Evolutionary conservation across 352 stramenopile species (phyloP), one percentile per base, ranked within the genome.

Genomic region (Pelagophyceae sp.): DNA sequence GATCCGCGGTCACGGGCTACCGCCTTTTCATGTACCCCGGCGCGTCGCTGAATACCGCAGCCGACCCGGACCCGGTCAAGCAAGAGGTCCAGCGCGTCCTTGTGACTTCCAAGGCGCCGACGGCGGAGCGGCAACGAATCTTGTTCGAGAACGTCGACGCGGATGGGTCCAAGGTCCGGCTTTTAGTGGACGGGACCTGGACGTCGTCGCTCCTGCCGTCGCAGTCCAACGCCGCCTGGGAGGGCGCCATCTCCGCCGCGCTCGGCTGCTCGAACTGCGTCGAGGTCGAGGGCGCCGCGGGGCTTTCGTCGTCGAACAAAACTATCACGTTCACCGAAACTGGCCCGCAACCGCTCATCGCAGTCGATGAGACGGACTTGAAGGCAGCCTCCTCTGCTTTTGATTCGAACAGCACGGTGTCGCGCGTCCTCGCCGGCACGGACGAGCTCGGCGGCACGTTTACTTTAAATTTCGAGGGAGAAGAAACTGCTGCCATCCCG

Each of bases 1-100:
- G 86, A 20, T 85, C 82, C 75, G 81, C 84, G 32, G 81, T 89
- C 37, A 91, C 95, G 6, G 93, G 92, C 0, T 98, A 97, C 86
- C 92, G 91, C 63, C 65, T 98, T 20, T 98, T 95, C 87, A 84
- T 95, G 76, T 98, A 97, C 88, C 51, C 83, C 63, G 80, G 76
- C 29, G 81, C 83, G 15, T 75, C 72, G 20, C 64, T 85, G 20
- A 89, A 88, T 69, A 83, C 83, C 38, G 78, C 86, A 5, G 82
- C 80, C 0, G 82, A 90, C 67, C 82, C 83, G 17, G 82, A 92
- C 63, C 83, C 85, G 27, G 88, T 92, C 27, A 84, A 84, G 51
- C 77, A 87, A 72, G 93, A 97, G 72, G 88, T 97, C 27, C 94
- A 98, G 84, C 83, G 90, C 0, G 94, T 98, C 32, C 82, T 86